A percentile compares a stretch with the other conserved stretches of the same genome.
These are phyloP conservation scores for Ampelocalamus luodianensis DNA, from an alignment of 176 grass and related monocot species.

Conservation along the genomic window DNA sequence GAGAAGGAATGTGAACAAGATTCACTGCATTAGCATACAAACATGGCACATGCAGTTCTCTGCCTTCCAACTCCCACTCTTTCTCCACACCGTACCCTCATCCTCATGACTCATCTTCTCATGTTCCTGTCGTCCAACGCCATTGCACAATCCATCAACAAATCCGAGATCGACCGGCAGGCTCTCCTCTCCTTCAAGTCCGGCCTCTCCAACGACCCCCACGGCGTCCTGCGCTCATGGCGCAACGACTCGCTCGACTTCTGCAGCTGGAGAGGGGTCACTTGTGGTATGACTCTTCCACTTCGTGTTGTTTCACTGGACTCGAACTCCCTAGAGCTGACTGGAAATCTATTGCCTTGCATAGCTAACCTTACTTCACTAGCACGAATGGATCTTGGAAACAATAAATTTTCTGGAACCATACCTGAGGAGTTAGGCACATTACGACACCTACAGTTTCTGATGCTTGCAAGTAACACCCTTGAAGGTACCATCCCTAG, in stretches of 20 bases:
- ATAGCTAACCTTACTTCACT: slow-evolving; percentile 54
- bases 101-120: background rate
- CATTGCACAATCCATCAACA: background rate
- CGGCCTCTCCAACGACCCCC: background rate
- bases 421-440: background rate
- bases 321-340: background rate
- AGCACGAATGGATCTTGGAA: slow-evolving; percentile 16
- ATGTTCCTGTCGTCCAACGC: background rate
- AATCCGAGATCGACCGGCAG: background rate
- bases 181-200: slow-evolving; percentile 47
- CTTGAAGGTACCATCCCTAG: background rate
- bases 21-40: background rate
- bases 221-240: slow-evolving; percentile 23
- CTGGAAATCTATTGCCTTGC: slow-evolving; percentile 18
- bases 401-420: background rate
- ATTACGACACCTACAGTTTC: background rate
- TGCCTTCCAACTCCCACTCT: background rate
- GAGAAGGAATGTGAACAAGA: background rate
- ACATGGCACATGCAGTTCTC: background rate
- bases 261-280: slow-evolving; percentile 39
- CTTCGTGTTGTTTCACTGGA: slow-evolving; percentile 8
- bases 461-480: background rate
- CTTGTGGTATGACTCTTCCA: background rate
- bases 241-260: background rate
- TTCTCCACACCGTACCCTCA: background rate